Conservation (phyloP, 2,329 filamentous ascomycete genomes). For the Ceratocystis papillata region DNA sequence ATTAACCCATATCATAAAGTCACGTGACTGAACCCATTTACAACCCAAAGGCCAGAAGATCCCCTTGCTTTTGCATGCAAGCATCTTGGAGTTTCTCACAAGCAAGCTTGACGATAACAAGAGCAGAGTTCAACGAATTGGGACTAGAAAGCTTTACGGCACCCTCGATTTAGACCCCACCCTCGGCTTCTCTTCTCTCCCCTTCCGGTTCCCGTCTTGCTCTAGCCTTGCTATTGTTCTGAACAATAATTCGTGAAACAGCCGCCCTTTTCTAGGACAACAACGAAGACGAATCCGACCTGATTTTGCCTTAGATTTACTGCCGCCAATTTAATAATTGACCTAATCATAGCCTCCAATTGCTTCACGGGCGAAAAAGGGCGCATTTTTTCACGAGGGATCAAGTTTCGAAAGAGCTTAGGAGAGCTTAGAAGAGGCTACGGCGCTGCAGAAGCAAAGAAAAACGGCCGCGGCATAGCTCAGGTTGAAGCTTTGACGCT, state of each 20-base stretch:
- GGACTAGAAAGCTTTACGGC: neutral
- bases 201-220: too few species aligned
- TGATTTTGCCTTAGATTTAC: too few species aligned
- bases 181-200: neutral
- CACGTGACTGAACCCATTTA: neutral
- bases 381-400: too few species aligned
- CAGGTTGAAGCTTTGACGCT: slow-evolving; percentile 5
- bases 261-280: too few species aligned
- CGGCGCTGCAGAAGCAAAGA: neutral
- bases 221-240: too few species aligned
- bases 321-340: neutral
- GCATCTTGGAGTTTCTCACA: slow-evolving; percentile 4
- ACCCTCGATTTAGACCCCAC: neutral
- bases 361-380: neutral
- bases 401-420: too few species aligned
- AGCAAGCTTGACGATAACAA: neutral
- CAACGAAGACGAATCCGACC: too few species aligned
- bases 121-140: neutral
- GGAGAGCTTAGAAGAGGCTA: neutral
- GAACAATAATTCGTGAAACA: too few species aligned
- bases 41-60: neutral
- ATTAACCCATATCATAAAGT: neutral
- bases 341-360: neutral
- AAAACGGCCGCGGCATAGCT: neutral
- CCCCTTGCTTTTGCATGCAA: slow-evolving; percentile 1